Evolutionary conservation across 1,139 yeast genomes (phyloP), one percentile per base, ranked within the genome.

Genomic region (Candida pseudocylindracea): DNA sequence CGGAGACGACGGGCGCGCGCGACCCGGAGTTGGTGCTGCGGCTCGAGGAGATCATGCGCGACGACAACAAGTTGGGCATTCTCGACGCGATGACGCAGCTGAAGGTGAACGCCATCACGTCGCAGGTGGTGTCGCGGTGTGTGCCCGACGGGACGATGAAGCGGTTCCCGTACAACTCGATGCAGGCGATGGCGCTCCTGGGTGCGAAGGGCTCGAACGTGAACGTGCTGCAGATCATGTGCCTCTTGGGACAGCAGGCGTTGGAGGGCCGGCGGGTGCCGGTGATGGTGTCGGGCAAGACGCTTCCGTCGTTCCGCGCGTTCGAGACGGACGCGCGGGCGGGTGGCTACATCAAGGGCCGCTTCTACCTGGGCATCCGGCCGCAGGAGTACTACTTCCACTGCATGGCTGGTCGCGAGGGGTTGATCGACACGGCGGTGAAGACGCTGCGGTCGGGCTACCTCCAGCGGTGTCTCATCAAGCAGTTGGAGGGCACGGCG

Each of bases 361-460:
- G 99, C 47, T 91, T 91, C 72, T 88, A 83, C 54, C 81, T 96
- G 29, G 98, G 98, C 54, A 79, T 91, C 43, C 72, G 81, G 52
- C 98, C 98, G n/a, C 99, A 91, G 57, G 99, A 91, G 53, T 91
- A 91, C 55, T 91, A 85, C 50, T 91, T 91, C 88, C 99, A 91
- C 61, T 88, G 98, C 65, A 91, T 91, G 99, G 99, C 99, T 37
- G 99, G 99, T 54, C 76, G 99, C 63, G 99, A 91, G 66, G 99
- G 99, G 58, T 69, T 91, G 50, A 91, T 91, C 59, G 99, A 91
- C 65, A 91, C 99, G 37, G 98, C 99, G 35, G 98, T 91, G 42
- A 91, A 91, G 58, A 91, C 99, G 8, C 81, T 96, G 24, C 76
- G 95, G 60, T 85, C 98, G 35, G 99, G 99, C 51, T 91, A 91